Conservation (phyloP, 2,329 filamentous ascomycete genomes). For the Hypoxylon sp. region DNA sequence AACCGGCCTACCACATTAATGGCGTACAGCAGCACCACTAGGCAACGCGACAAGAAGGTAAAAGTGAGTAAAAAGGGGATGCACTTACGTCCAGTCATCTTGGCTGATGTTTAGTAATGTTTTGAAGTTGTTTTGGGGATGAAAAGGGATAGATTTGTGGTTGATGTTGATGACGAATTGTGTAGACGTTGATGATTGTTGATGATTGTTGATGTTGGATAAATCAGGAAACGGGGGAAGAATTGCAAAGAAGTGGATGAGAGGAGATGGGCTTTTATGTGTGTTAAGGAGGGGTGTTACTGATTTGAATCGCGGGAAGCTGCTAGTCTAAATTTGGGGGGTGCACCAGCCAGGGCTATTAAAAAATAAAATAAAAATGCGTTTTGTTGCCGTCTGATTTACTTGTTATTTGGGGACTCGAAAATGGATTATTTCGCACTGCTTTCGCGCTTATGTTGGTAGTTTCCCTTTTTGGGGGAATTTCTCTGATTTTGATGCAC, state of each 20-base stretch:
- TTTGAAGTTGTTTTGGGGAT: constrained; percentile 51
- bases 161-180: constrained; percentile 51
- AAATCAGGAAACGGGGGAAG: constrained; percentile 43
- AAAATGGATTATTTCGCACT: constrained; percentile 34
- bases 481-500: constrained; percentile 35
- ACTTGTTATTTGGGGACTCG: constrained; percentile 44
- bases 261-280: constrained; percentile 49
- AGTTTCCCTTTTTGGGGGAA: constrained; percentile 37
- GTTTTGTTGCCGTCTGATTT: constrained; percentile 48
- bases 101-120: constrained; percentile 60
- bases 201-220: constrained; percentile 53
- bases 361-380: constrained; percentile 39
- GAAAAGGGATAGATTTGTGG: constrained; percentile 50
- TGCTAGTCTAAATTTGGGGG: constrained; percentile 44
- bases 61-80: constrained; percentile 40
- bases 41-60: constrained; percentile 40
- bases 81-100: constrained; percentile 81
- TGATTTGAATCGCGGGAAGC: constrained; percentile 50
- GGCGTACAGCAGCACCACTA: constrained; percentile 12
- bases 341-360: constrained; percentile 24
- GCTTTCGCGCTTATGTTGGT: constrained; percentile 35
- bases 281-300: constrained; percentile 51
- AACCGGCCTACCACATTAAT: constrained; percentile 48
- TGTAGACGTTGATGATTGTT: constrained; percentile 48
- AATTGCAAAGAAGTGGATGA: constrained; percentile 8